A percentile compares a stretch with the other conserved stretches of the same genome.
Evolutionary conservation across 1,284 basidiomycete species (phyloP).

Genomic region (Athelia sp.): DNA sequence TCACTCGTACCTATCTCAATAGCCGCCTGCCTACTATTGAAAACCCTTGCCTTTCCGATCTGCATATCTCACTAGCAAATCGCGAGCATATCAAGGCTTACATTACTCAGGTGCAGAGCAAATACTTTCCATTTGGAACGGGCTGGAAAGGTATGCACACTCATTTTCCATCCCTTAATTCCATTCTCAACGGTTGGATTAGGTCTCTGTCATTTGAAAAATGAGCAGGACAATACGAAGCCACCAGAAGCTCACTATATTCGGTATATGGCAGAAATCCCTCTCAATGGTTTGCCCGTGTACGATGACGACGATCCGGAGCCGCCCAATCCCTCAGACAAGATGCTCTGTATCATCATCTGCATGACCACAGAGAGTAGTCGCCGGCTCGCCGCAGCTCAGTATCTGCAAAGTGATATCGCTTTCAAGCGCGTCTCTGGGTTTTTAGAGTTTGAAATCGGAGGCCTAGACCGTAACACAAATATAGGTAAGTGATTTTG

Average conservation of each 20-base stretch:
- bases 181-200: background rate
- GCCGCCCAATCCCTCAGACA: background rate
- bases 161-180: background rate
- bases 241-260: slow-evolving; percentile 9
- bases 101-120: slow-evolving; percentile 10
- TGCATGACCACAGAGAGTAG: slow-evolving; percentile 21
- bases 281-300: background rate
- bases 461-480: slow-evolving; percentile 7
- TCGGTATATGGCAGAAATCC: slow-evolving; percentile 8
- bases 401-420: slow-evolving; percentile 22
- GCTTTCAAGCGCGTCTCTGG: slow-evolving; percentile 20
- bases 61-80: slow-evolving; percentile 19
- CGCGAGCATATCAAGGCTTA: slow-evolving; percentile 11
- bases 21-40: slow-evolving; percentile 2
- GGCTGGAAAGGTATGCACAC: slow-evolving; percentile 11
- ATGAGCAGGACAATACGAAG: slow-evolving; percentile 4
- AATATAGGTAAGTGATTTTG: slow-evolving; percentile 10
- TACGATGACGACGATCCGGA: slow-evolving; percentile 10
- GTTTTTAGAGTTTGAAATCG: slow-evolving; percentile 24
- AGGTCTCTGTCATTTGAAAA: slow-evolving; percentile 7
- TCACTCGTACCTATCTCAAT: slow-evolving; percentile 9
- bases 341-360: slow-evolving; percentile 15
- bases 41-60: slow-evolving; percentile 13
- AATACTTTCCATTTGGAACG: slow-evolving; percentile 9
- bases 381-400: slow-evolving; percentile 11